Percentiles rank a stretch among this genome's conserved stretches.
Evolutionary conservation across 441 rosid genomes (phyloP).

Genomic region (Euphorbia celastroides): DNA sequence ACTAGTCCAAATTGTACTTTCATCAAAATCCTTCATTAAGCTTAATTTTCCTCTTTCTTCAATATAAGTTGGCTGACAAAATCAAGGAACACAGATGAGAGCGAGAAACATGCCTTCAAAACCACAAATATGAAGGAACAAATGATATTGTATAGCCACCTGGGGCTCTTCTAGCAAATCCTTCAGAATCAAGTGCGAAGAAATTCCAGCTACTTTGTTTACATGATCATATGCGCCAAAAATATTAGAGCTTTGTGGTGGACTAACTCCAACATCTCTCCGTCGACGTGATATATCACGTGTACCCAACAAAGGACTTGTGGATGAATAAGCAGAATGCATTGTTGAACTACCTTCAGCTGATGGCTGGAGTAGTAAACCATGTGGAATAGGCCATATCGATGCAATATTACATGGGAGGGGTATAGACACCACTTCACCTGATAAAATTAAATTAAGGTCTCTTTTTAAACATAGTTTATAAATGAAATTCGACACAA

Average conservation of each 20-base stretch:
- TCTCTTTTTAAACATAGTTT: not conserved
- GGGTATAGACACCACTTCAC: conserved; percentile 76
- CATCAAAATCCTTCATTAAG: conserved; percentile 80
- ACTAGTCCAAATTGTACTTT: conserved; percentile 95
- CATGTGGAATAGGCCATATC: conserved; percentile 92
- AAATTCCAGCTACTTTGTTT: conserved; percentile 40
- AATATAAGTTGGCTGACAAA: conserved; percentile 55
- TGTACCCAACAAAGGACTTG: conserved; percentile 52
- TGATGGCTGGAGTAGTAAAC: conserved; percentile 79
- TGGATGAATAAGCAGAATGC: conserved; percentile 38
- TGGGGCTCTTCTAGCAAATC: conserved; percentile 83
- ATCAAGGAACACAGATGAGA: conserved; percentile 13
- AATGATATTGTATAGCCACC: conserved; percentile 33
- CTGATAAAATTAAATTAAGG: conserved; percentile 27
- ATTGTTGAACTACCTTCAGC: conserved; percentile 43
- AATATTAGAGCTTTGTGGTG: conserved; percentile 37
- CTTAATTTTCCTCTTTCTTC: conserved; percentile 90
- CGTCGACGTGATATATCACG: conserved; percentile 49
- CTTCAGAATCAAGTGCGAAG: conserved; percentile 82
- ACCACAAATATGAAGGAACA: not conserved
- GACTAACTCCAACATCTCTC: conserved; percentile 57
- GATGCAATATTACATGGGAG: conserved; percentile 64
- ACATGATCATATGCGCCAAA: conserved; percentile 36
- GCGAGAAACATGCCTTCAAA: not conserved
- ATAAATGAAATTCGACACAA: not conserved